Conservation (phyloP, 768 basidiomycete genomes). For the Pisolithus sp. region DNA sequence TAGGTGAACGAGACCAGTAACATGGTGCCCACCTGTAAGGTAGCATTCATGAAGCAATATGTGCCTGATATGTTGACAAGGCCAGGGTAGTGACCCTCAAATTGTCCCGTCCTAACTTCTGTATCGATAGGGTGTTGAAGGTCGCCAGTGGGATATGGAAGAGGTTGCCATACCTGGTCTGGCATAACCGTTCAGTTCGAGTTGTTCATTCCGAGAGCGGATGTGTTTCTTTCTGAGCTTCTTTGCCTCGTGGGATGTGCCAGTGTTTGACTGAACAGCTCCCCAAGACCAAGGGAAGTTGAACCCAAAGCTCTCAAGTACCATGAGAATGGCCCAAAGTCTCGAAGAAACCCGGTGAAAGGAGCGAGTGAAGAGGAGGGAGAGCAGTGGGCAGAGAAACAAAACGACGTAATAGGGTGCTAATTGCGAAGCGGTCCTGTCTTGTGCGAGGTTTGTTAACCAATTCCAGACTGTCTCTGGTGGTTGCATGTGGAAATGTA, state of each 20-base stretch:
- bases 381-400: constrained; percentile 35
- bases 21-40: constrained; percentile 60
- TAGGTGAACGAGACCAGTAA: constrained; percentile 6
- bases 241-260: constrained; percentile 30
- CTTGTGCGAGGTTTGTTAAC: constrained; percentile 32
- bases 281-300: constrained; percentile 63
- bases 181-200: constrained; percentile 35
- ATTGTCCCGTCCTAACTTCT: constrained; percentile 20
- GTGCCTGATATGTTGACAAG: constrained; percentile 95
- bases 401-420: constrained; percentile 47
- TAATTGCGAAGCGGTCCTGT: constrained; percentile 47
- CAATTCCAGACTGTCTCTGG: constrained; percentile 35
- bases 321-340: constrained; percentile 36
- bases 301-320: constrained; percentile 51
- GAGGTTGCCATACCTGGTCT: constrained; percentile 21
- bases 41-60: constrained; percentile 97
- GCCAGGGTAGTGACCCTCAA: constrained; percentile 67
- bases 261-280: constrained; percentile 16
- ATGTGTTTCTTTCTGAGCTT: constrained; percentile 44
- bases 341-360: constrained; percentile 24
- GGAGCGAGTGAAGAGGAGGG: constrained; percentile 26
- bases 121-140: constrained; percentile 1
- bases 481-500: constrained; percentile 36
- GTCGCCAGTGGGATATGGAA: background rate
- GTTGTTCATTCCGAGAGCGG: constrained; percentile 53